These are phyloP conservation scores for Ascobolus immersus DNA, from an alignment of 495 filamentous ascomycete species.

Conservation along the genomic window DNA sequence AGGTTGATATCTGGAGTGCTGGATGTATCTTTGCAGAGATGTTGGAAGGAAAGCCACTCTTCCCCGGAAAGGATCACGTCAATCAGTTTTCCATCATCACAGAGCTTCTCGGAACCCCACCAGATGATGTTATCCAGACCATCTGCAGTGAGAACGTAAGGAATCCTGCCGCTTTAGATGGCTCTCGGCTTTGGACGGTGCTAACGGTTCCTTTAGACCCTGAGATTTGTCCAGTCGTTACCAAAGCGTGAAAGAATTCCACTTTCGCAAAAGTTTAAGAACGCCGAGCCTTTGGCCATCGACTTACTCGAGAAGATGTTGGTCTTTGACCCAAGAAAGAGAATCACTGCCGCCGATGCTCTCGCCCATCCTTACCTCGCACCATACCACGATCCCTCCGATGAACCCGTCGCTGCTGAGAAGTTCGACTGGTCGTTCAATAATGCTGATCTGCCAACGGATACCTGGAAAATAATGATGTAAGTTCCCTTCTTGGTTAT, in stretches of 20 bases:
- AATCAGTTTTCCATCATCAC: slow-evolving; percentile 99
- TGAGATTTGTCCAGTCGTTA: slow-evolving; percentile 90
- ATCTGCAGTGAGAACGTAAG: slow-evolving; percentile 95
- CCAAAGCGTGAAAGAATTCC: slow-evolving; percentile 88
- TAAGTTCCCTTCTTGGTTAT: slow-evolving; percentile 31
- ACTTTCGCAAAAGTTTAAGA: slow-evolving; percentile 77
- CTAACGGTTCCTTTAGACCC: slow-evolving; percentile 32
- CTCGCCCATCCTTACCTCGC: slow-evolving; percentile 80
- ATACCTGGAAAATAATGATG: slow-evolving; percentile 99
- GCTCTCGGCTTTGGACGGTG: slow-evolving; percentile 2
- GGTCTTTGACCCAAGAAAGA: slow-evolving; percentile 84
- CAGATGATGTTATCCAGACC: slow-evolving; percentile 92
- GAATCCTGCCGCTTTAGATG: slow-evolving; percentile 6
- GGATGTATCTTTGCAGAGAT: slow-evolving; percentile 99
- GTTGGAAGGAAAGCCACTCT: slow-evolving; percentile 92
- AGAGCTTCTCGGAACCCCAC: slow-evolving; percentile 88
- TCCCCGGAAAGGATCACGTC: slow-evolving; percentile 97
- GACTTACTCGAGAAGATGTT: slow-evolving; percentile 91
- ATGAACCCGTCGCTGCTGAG: slow-evolving; percentile 86
- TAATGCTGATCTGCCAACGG: slow-evolving; percentile 86
- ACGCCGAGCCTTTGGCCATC: slow-evolving; percentile 78
- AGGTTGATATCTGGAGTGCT: slow-evolving; percentile 98
- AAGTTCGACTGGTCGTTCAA: slow-evolving; percentile 99
- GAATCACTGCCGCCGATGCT: slow-evolving; percentile 59
- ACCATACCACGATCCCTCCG: slow-evolving; percentile 88